Evolutionary conservation across 352 stramenopile species (phyloP).

Genomic region (Phytophthora ohioensis): DNA sequence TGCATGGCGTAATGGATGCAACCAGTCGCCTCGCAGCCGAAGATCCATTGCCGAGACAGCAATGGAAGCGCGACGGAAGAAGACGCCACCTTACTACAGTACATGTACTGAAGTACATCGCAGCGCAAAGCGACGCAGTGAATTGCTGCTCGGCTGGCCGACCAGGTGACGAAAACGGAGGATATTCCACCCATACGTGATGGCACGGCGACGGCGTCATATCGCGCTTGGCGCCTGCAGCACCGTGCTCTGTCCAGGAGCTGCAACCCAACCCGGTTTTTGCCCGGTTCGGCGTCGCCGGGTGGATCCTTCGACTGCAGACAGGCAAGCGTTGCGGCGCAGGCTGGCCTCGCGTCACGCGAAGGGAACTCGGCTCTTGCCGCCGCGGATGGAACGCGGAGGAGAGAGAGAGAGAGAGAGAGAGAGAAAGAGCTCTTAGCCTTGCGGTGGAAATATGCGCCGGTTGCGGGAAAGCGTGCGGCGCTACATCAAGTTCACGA

Average conservation of each 20-base stretch:
- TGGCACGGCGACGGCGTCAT: conserved; percentile 17
- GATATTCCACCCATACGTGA: conserved; percentile 17
- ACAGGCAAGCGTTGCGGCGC: conserved; percentile 20
- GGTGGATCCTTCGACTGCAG: conserved; percentile 21
- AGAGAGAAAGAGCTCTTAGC: too few species aligned
- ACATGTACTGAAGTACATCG: too few species aligned
- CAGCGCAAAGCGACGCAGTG: too few species aligned
- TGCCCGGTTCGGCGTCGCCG: conserved; percentile 21
- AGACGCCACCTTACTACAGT: too few species aligned
- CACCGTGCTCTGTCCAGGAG: conserved; percentile 35
- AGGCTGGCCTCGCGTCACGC: not conserved
- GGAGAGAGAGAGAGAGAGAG: not conserved
- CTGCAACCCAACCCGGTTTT: conserved; percentile 32
- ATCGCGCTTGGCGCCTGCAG: conserved; percentile 25
- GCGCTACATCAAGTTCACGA: too few species aligned
- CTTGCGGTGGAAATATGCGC: not conserved
- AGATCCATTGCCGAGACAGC: not conserved
- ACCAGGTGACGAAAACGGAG: conserved; percentile 2
- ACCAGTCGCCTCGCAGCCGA: not conserved
- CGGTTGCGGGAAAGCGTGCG: not conserved
- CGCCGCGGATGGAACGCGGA: not conserved
- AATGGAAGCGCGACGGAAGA: too few species aligned
- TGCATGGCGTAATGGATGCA: conserved; percentile 1
- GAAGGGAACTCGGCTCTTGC: not conserved
- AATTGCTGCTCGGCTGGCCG: too few species aligned